These are phyloP conservation scores for Rhodomyrtus psidioides DNA, from an alignment of 441 rosid genomes.

Conservation along the genomic window DNA sequence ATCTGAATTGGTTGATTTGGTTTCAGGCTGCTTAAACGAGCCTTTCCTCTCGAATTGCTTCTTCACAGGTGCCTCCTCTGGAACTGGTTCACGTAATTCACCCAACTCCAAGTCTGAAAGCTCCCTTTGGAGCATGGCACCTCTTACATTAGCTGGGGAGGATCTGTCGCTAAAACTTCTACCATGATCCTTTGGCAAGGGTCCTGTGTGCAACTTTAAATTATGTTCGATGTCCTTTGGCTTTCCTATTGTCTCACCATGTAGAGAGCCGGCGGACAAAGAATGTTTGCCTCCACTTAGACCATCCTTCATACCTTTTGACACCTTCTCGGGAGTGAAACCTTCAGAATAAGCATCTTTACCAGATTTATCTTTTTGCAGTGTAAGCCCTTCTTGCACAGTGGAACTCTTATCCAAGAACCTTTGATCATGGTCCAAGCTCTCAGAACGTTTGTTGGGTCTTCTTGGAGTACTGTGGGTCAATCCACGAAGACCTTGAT, in stretches of 20 bases:
- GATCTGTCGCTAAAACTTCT: conserved; percentile 24
- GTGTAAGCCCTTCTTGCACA: conserved; percentile 33
- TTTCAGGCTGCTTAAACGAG: conserved; percentile 50
- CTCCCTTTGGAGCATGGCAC: conserved; percentile 58
- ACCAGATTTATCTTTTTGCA: conserved; percentile 38
- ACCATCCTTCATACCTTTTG: conserved; percentile 48
- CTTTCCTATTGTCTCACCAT: conserved; percentile 45
- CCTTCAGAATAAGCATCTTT: conserved; percentile 43
- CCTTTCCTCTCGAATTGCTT: conserved; percentile 59
- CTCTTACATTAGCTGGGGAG: conserved; percentile 40
- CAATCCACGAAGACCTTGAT: conserved; percentile 27
- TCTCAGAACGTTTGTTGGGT: conserved; percentile 35
- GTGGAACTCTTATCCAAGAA: conserved; percentile 32
- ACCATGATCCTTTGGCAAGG: conserved; percentile 45
- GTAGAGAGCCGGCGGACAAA: conserved; percentile 37
- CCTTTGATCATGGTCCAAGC: conserved; percentile 35
- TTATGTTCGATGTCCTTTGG: conserved; percentile 42
- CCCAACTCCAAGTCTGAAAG: conserved; percentile 85
- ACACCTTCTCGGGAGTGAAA: conserved; percentile 38
- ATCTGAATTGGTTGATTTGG: conserved; percentile 50
- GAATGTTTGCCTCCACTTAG: conserved; percentile 43
- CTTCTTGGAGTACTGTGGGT: conserved; percentile 37
- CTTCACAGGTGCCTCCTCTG: conserved; percentile 39
- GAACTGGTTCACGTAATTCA: conserved; percentile 74
- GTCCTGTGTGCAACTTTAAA: conserved; percentile 30